Evolutionary conservation across 2,329 filamentous ascomycete genomes (phyloP), one percentile per base, ranked within the genome.

Genomic region (Zarea fungicola): DNA sequence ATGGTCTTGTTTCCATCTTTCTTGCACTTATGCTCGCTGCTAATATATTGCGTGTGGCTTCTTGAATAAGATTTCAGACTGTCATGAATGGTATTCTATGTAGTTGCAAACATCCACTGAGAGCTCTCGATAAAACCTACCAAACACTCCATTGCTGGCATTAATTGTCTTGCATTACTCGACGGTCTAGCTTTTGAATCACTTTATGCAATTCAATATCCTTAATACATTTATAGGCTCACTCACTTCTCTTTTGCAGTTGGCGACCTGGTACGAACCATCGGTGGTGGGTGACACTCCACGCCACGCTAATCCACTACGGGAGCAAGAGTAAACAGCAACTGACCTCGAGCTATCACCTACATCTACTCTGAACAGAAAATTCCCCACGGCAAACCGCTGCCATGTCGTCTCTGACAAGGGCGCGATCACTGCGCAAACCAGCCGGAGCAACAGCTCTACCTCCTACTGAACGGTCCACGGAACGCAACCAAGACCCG

Each of bases 351-450:
- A 23, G 19, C 36, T 32, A 7, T 28, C 16, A 42, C 14, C n/a
- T 6, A n/a, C n/a, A n/a, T n/a, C n/a, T n/a, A n/a, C n/a, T n/a
- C n/a, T n/a, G n/a, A n/a, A n/a, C 39, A 43, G 22, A 8, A 31
- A 22, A 23, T 36, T n/a, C 10, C 8, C 25, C 5, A 28, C 14
- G 11, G 19, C 21, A 18, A 19, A n/a, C 3, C 23, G 13, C 39
- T 16, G 57, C 37, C 49, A 75, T 73, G 71, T 70, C 72, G 40
- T 71, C 72, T 7, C 57, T 74, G 53, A 64, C 69, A 46, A 71
- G 76, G 45, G 66, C 74, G 25, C 70, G 74, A 16, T 77, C 77
- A 3, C 55, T 79, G 49, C 74, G 75, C 29, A 73, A 73, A 51
- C 73, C 65, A 9, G 34, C 62, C 16, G 51, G 57, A 14, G 52